Evolutionary conservation across 257 asterid genomes (phyloP), one percentile per base, ranked within the genome.

Genomic region (Misopates orontium): DNA sequence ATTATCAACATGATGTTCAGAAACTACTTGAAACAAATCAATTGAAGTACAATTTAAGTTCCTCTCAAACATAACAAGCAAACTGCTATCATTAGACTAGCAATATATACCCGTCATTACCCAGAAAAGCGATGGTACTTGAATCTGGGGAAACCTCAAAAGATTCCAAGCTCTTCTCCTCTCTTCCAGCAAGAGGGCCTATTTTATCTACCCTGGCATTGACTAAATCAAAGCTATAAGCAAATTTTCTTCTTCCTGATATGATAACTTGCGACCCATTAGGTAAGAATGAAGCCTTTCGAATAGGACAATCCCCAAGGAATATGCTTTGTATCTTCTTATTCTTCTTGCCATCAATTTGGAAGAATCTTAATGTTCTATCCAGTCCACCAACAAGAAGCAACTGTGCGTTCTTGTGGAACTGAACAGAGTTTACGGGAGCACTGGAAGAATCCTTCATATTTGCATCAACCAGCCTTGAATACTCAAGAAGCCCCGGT

Each of bases 61-160:
- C n/a, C n/a, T n/a, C n/a, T n/a, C n/a, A n/a, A n/a, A n/a, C n/a
- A n/a, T n/a, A n/a, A n/a, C n/a, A n/a, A n/a, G n/a, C n/a, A n/a
- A n/a, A n/a, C n/a, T n/a, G n/a, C n/a, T n/a, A n/a, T n/a, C n/a
- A 22, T 10, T 95, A 90, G 60, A 90, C 99, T 70, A 94, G 59
- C 28, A 94, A 77, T 47, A 90, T 86, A 67, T 80, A 79, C 62
- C 99, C 99, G 73, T 90, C 95, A 9, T 90, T 90, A 61, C 99
- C 99, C 22, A 88, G 70, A 79, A 94, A 94, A 6, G 96, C 97
- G 20, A 94, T 83, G 12, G 88, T 86, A 3, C 67, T 78, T 16
- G 96, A 90, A 79, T 94, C 95, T n/a, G 97, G 99, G 32, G 97
- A 86, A 48, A 90, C 89, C 73, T 90, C 97, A 51, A 94, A 94